Base-by-base conservation (phyloP, 129 eudicot genomes). In the Pulicaria dysenterica region DNA sequence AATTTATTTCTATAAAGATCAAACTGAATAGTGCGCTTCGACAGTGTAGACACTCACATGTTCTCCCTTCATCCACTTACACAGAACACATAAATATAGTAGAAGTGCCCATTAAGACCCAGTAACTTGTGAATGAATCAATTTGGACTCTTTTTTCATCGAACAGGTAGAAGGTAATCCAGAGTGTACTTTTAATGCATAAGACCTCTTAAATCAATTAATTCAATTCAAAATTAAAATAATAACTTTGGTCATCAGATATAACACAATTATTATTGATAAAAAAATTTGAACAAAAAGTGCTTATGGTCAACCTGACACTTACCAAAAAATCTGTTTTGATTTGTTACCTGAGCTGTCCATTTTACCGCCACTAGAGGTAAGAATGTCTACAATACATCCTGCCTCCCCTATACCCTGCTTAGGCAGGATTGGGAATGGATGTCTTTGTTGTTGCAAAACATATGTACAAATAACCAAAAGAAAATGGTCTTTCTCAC, bases 401-500 rank as follows among this genome's bases (percentile, higher is more conserved):
- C 31, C 31, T 24, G 31, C 31, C 31, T 24, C 31, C 31, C 31
- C 31, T 2, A 24, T 24, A 24, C 64, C 39, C 43, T 8, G 2
- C 44, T 10, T 58, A 24, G 31, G 31, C 31, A 0, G 31, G 31
- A 2, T 24, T 24, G 2, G 31, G 31, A 24, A 24, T 24, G 31
- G 31, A 2, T 24, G 31, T 24, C 31, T n/a, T n/a, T n/a, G 31
- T 24, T 24, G 31, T 24, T 24, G 31, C 45, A 37, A 15, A 58
- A 47, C 16, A 37, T 38, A 38, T 13, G 14, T 42, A 74, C n/a
- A 40, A 9, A 42, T 16, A 12, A 70, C 58, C 56, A 80, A 42
- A 64, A 51, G 14, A 40, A 45, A 46, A 11, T 47, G 44, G 54
- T 47, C 39, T 39, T 50, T 67, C 64, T 41, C 76, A 13, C 73